Evolutionary conservation across 805 yeast genomes (phyloP).

Genomic region (Pachysolen tannophilus): DNA sequence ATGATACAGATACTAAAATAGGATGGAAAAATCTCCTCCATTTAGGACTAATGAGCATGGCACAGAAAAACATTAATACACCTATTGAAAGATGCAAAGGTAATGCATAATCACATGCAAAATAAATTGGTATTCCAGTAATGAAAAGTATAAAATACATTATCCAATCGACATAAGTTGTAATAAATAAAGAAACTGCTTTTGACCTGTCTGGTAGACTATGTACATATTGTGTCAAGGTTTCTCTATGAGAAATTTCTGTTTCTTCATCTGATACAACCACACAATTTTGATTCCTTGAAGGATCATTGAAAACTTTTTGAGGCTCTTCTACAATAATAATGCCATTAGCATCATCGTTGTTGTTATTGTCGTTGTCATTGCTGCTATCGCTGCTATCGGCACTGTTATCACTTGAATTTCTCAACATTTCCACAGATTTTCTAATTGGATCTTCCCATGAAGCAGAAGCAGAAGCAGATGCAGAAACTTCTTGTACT

Average conservation of each 20-base stretch:
- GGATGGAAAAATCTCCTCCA: slow-evolving; percentile 58
- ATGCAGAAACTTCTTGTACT: not conserved
- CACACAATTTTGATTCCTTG: not conserved
- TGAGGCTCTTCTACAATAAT: not conserved
- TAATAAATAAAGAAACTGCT: slow-evolving; percentile 16
- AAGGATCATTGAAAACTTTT: not conserved
- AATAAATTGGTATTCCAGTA: slow-evolving; percentile 55
- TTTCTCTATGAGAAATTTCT: slow-evolving; percentile 15
- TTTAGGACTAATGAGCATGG: slow-evolving; percentile 35
- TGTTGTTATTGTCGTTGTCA: too few species aligned
- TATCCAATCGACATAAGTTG: slow-evolving; percentile 46
- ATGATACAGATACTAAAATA: slow-evolving; percentile 54
- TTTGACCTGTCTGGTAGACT: slow-evolving; percentile 17
- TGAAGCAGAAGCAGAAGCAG: too few species aligned
- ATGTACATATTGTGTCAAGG: slow-evolving; percentile 11
- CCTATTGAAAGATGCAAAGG: slow-evolving; percentile 58
- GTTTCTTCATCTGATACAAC: slow-evolving; percentile 1
- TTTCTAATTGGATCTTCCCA: not conserved
- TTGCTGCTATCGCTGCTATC: too few species aligned
- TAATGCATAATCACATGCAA: slow-evolving; percentile 45
- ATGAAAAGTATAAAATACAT: slow-evolving; percentile 39
- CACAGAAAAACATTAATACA: slow-evolving; percentile 44
- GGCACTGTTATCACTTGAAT: not conserved
- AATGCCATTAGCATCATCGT: not conserved
- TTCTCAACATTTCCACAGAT: not conserved